Base-by-base conservation (phyloP, 2,329 filamentous ascomycete genomes). In the Albifimbria verrucaria region DNA sequence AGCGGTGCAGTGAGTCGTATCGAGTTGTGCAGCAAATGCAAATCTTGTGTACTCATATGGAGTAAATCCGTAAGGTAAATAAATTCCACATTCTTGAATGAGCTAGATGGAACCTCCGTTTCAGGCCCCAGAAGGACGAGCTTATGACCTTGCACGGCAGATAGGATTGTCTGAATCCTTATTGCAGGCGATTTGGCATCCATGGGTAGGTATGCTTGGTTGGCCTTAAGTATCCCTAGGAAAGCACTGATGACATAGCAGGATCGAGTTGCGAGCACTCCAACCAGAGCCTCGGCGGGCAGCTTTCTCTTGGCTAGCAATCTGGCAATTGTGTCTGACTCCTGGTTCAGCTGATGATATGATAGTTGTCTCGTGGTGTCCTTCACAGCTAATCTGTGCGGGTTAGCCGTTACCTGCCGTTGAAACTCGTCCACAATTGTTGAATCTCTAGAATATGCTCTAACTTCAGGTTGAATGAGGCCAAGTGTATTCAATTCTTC, bases 181-280 rank as follows among this genome's bases (percentile, higher is more conserved):
- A 36, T 53, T 17, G 36, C 32, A 12, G 57, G 57, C 3, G 52
- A 23, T 15, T 52, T 55, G 20, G 51, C 28, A 26, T 59, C 57
- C 15, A 59, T 39, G 3, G 57, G 57, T 2, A 59, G 23, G 42
- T 59, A 59, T 2, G 55, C 55, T 3, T 54, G 44, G 24, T 22
- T 49, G 2, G 57, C 53, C 20, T 59, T 59, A n/a, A 59, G 42
- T 46, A 57, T 50, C 15, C 55, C 55, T 10, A 57, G 24, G 42
- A 55, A 52, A 10, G 55, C 53, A 4, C 52, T 28, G 12, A 55
- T 26, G 10, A 53, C 54, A 22, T 54, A 21, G 18, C 57, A 57
- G 7, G 53, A 57, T 4, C 58, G 57, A 11, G 24, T 45, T 4
- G 57, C 49, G 11, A 54, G 42, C 17, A 59, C 51, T 6, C 51